Evolutionary conservation across 805 yeast species (phyloP).

Genomic region (Schwanniomyces yamadae): DNA sequence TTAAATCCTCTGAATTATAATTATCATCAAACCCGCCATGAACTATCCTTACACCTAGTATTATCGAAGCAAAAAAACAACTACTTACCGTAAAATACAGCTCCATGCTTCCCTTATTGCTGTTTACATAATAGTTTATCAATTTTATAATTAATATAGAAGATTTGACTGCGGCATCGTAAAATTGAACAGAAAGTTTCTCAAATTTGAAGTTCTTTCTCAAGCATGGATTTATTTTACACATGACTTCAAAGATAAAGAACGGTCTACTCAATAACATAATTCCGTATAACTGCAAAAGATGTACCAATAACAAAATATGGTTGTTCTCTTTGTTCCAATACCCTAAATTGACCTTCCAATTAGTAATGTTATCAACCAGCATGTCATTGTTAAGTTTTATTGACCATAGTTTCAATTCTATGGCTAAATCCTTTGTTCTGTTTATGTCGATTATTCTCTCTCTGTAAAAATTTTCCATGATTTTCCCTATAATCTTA

Average conservation of each 20-base stretch:
- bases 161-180: slow-evolving; percentile 15
- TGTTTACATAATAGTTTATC: slow-evolving; percentile 13
- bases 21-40: slow-evolving; percentile 10
- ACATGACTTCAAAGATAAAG: slow-evolving; percentile 25
- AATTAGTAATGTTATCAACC: slow-evolving; percentile 11
- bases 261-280: slow-evolving; percentile 42
- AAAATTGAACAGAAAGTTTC: slow-evolving; percentile 10
- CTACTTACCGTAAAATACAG: slow-evolving; percentile 14
- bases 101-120: slow-evolving; percentile 10
- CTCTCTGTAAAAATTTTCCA: slow-evolving; percentile 30
- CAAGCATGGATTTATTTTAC: background rate
- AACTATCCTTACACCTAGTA: slow-evolving; percentile 7
- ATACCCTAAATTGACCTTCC: slow-evolving; percentile 2
- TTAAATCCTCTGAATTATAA: slow-evolving; percentile 9
- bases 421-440: slow-evolving; percentile 36
- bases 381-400: slow-evolving; percentile 32
- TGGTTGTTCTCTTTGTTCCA: slow-evolving; percentile 8
- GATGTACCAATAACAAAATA: slow-evolving; percentile 31
- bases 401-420: slow-evolving; percentile 34
- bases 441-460: slow-evolving; percentile 25
- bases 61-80: slow-evolving; percentile 13
- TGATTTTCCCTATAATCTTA: slow-evolving; percentile 27
- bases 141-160: slow-evolving; percentile 15
- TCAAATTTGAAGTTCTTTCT: slow-evolving; percentile 3
- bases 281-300: slow-evolving; percentile 37